Base-by-base conservation (phyloP, 225 moss, liverwort and hornwort genomes). In the Antitrichia curtipendula region DNA sequence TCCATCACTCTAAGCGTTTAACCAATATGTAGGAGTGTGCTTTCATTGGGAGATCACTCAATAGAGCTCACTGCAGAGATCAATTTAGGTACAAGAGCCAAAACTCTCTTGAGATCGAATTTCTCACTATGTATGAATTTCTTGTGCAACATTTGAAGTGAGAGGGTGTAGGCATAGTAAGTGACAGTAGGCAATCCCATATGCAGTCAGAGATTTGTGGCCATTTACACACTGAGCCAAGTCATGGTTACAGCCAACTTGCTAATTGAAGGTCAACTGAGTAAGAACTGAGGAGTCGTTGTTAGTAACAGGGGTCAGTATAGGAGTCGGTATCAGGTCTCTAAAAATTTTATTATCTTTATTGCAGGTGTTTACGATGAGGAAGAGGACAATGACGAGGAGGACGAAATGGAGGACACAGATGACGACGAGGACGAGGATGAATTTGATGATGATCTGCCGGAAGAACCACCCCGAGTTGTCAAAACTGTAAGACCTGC, bases 371-470 rank as follows among this genome's bases (percentile, higher is more conserved):
- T 92, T 21, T 90, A 93, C 54, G 64, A 82, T 23, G 94, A 90
- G 20, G 92, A 91, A 27, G 93, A 92, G 12, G 92, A 91, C 45
- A 91, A 91, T 6, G 91, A 92, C 20, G 92, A 91, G n/a, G 93
- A 90, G 28, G 92, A 90, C 20, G 92, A 92, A n/a, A 91, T 91
- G 10, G 93, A 91, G 34, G 84, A 86, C 40, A 80, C 92, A 29
- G 84, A 93, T 82, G 75, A 85, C 65, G 88, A 87, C 25, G 93
- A 94, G 29, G 91, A 92, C 9, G 93, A 91, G 84, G 91, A 84
- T 59, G 91, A 90, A 84, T 87, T 87, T 65, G 90, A 84, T 47
- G 89, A 83, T 54, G 82, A 76, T 38, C 77, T 57, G 50, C 82
- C 70, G 34, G 93, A 93, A 65, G 91, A 80, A 58, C 40, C 90